These are phyloP conservation scores for Melampsora larici-populina DNA, from an alignment of 1,284 basidiomycete species.

Conservation along the genomic window DNA sequence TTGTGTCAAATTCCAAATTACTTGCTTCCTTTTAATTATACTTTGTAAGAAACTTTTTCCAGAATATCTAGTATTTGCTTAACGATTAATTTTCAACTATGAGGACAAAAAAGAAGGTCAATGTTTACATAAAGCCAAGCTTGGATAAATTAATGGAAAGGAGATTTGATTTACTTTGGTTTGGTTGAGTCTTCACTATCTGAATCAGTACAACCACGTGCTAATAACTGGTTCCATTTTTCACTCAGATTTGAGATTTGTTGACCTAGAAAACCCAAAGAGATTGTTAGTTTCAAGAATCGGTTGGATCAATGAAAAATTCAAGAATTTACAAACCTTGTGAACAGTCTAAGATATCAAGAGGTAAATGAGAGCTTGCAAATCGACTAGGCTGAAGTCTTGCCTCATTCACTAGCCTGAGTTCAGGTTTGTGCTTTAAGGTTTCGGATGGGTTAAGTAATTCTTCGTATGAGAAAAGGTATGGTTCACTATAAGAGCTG, in stretches of 20 bases:
- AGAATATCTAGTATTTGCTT: too few species aligned
- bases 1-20: too few species aligned
- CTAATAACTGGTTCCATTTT: background rate
- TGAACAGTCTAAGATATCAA: slow-evolving; percentile 17
- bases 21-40: too few species aligned
- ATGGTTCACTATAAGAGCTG: slow-evolving; percentile 74
- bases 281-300: background rate
- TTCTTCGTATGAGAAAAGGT: slow-evolving; percentile 80
- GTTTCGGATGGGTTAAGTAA: slow-evolving; percentile 54
- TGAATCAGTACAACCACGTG: background rate
- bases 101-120: too few species aligned
- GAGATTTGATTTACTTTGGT: too few species aligned
- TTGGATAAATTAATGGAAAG: too few species aligned
- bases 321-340: slow-evolving; percentile 12
- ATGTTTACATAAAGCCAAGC: too few species aligned
- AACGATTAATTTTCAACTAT: too few species aligned
- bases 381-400: slow-evolving; percentile 22
- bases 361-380: slow-evolving; percentile 20
- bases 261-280: background rate
- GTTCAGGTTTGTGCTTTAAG: background rate
- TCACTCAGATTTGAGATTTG: background rate
- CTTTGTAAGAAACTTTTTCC: too few species aligned
- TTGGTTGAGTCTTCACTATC: too few species aligned
- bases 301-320: background rate
- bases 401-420: slow-evolving; percentile 14